Evolutionary conservation across 2,329 filamentous ascomycete species (phyloP), one percentile per base, ranked within the genome.

Genomic region (Lachnellula arida): DNA sequence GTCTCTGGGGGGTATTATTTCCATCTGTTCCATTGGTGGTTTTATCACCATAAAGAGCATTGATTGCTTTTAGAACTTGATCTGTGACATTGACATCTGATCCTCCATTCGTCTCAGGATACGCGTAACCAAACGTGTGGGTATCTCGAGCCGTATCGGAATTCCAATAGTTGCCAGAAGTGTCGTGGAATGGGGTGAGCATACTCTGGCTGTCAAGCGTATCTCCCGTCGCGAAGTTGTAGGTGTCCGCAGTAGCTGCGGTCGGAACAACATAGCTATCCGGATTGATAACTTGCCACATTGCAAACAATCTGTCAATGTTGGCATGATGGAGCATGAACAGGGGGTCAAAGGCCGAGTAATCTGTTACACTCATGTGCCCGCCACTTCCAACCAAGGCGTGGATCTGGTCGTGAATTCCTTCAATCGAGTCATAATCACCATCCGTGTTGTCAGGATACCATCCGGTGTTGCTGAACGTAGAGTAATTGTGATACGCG

Each of bases 401-500:
- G 80, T 88, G 85, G 40, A 88, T 76, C 11, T 78, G 76, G 65
- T 87, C 84, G 62, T 88, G 85, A 4, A 88, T 71, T 0, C 80
- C 78, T 68, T 88, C 85, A 35, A 87, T 71, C 11, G 85, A 89
- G 67, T 89, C 87, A 50, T 79, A 79, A 12, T 75, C 75, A 7
- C 56, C 54, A 7, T n/a, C 15, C 4, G 59, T 56, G 39, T 77
- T 71, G 48, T 76, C 74, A 14, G 72, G 69, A n/a, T 78, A 76
- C 79, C 81, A 86, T 1, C 79, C 81, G 67, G 88, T 84, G 65
- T 86, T 91, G 64, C 85, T 85, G 67, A 91, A 89, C 15, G 80
- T 75, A 15, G 81, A 81, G 67, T 85, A 89, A 61, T 89, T 81
- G 46, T 80, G 75, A 67, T 88, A 89, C 56, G 80, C 82, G 8